phyloP scores from a whole-genome alignment of 2,329 filamentous ascomycete genomes.

The Ceratocystis papillata region DNA sequence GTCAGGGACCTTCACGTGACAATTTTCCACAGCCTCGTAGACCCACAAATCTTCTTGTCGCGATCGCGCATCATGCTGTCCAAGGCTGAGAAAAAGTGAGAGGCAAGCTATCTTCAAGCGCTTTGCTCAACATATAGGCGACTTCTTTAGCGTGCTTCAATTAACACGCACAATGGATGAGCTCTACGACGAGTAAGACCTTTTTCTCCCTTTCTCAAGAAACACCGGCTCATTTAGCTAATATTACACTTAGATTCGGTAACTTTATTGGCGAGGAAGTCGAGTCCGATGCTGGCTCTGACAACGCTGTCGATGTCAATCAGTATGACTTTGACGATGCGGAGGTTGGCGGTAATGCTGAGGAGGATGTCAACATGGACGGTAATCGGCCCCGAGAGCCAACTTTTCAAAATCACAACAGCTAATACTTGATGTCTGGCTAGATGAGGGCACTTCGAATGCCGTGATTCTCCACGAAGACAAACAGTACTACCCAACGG shows the following conservation, averaged over 20 bases:
- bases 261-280: slow-evolving; percentile 94
- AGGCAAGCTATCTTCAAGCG: background rate
- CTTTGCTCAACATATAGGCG: background rate
- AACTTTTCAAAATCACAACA: background rate
- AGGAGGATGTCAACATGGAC: slow-evolving; percentile 91
- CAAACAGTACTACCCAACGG: slow-evolving; percentile 99
- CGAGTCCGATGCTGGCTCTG: slow-evolving; percentile 75
- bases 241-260: slow-evolving; percentile 57
- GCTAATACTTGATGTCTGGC: slow-evolving; percentile 16
- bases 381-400: slow-evolving; percentile 37
- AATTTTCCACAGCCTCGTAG: slow-evolving; percentile 20
- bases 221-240: background rate
- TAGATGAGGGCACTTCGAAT: slow-evolving; percentile 71
- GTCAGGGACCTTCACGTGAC: slow-evolving; percentile 14
- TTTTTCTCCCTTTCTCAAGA: background rate
- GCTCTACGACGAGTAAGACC: slow-evolving; percentile 78
- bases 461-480: slow-evolving; percentile 97
- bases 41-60: slow-evolving; percentile 24
- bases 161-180: slow-evolving; percentile 62
- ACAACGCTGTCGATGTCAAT: slow-evolving; percentile 60
- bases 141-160: slow-evolving; percentile 5
- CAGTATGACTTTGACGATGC: slow-evolving; percentile 78
- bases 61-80: slow-evolving; percentile 23
- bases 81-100: slow-evolving; percentile 21
- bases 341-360: slow-evolving; percentile 45